Evolutionary conservation across 208 protist genomes (phyloP), one percentile per base, ranked within the genome.

Genomic region (Acanthamoeba culbertsoni): DNA sequence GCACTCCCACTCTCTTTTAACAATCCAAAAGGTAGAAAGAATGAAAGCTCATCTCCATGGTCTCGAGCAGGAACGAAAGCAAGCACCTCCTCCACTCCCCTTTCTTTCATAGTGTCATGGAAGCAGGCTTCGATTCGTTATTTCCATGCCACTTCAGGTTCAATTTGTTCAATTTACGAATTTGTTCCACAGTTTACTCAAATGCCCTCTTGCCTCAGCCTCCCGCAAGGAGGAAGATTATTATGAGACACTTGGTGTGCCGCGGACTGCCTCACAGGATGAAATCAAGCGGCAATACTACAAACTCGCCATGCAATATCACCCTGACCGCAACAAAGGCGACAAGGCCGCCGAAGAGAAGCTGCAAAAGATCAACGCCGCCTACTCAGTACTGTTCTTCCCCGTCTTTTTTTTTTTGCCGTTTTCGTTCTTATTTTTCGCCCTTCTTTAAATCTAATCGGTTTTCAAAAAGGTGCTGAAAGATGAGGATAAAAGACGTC

Each of bases 201-300:
- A 71, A 31, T n/a, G 14, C 35, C 14, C 35, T 51, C 14, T 79
- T 18, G n/a, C 16, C 35, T n/a, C 31, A 88, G 77, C 77, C 12
- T 23, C 84, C 28, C 33, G 71, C 33, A 86, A 94, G 42, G 92
- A 95, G 43, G 75, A 90, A 68, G 95, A 96, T 89, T 86, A 90
- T 37, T 96, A 96, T 65, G 93, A 96, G 33, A 89, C 96, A 5
- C 86, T 96, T 42, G 95, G 95, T 42, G 93, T 96, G 8, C 1
- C 79, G 46, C 55, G 63, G 26, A 75, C n/a, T 37, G 95, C 95
- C n/a, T 53, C 89, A 20, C 59, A 89, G 55, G 33, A 75, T 45
- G 94, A 96, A 23, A 95, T 96, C 65, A 96, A 96, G 73, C 94
- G 95, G 59, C 92, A 95, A 35, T 96, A 96, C 89, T 92, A 94